These are phyloP conservation scores for Thelonectria discophora DNA, from an alignment of 2,329 filamentous ascomycete species.

Conservation along the genomic window DNA sequence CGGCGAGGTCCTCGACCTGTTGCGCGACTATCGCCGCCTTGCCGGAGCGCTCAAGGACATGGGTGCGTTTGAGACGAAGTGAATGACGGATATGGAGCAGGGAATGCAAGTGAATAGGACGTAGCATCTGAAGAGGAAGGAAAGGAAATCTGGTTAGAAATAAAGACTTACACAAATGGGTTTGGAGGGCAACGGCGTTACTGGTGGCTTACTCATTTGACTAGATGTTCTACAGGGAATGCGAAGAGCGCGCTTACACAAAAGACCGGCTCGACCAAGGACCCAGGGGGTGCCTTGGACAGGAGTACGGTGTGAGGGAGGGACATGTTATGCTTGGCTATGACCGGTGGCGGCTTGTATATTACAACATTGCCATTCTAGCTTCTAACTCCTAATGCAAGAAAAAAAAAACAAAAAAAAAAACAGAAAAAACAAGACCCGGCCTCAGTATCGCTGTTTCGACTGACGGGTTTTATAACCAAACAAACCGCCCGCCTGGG, in stretches of 20 bases:
- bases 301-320: not conserved
- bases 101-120: not conserved
- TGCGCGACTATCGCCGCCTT: slow-evolving; percentile 78
- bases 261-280: not conserved
- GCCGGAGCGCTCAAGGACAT: slow-evolving; percentile 70
- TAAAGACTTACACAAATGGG: not conserved
- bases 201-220: slow-evolving; percentile 2
- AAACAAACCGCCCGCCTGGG: slow-evolving; percentile 7
- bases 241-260: not conserved
- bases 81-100: slow-evolving; percentile 15
- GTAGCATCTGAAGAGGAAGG: not conserved
- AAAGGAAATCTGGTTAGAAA: slow-evolving; percentile 1
- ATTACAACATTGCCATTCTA: slow-evolving; percentile 14
- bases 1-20: slow-evolving; percentile 75
- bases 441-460: not conserved
- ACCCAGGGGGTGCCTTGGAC: not conserved
- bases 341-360: slow-evolving; percentile 17
- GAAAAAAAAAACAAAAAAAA: too few relatives aligned
- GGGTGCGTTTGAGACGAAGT: slow-evolving; percentile 64
- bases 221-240: not conserved
- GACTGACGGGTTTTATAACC: not conserved
- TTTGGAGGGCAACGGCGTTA: slow-evolving; percentile 2
- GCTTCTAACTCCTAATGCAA: slow-evolving; percentile 6
- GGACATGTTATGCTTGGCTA: slow-evolving; percentile 13
- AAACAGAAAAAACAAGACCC: too few relatives aligned